Conservation (phyloP, 2,329 filamentous ascomycete genomes). For the Mycosphaerella sp. region DNA sequence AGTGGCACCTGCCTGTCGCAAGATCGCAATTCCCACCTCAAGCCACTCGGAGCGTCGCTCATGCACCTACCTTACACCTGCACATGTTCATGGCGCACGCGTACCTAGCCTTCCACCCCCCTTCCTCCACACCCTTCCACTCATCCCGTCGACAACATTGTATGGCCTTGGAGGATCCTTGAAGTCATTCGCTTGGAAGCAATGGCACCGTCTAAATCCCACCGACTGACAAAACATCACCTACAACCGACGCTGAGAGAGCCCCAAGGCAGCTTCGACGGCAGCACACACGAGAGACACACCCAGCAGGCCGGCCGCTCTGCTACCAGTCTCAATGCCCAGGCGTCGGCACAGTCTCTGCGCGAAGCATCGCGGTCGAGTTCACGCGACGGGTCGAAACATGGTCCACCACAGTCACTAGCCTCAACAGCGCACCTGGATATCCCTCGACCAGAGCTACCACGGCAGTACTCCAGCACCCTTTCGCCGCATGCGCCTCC, state of each 20-base stretch:
- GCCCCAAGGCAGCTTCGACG: slow-evolving; percentile 20
- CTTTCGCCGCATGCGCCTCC: slow-evolving; percentile 16
- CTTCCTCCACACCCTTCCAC: not conserved
- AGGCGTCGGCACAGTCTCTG: slow-evolving; percentile 33
- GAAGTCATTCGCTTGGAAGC: slow-evolving; percentile 12
- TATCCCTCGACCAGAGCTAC: not conserved
- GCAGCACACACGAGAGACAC: slow-evolving; percentile 22
- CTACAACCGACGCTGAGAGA: slow-evolving; percentile 19
- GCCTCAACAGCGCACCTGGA: slow-evolving; percentile 8
- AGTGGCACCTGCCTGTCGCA: slow-evolving; percentile 3
- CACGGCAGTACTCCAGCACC: slow-evolving; percentile 5
- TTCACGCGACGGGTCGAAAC: slow-evolving; percentile 8
- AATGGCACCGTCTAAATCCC: slow-evolving; percentile 19
- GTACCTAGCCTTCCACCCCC: not conserved
- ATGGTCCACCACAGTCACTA: slow-evolving; percentile 6
- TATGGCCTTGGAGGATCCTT: slow-evolving; percentile 19
- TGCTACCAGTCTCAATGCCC: slow-evolving; percentile 29
- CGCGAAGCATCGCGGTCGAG: slow-evolving; percentile 25
- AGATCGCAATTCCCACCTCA: slow-evolving; percentile 1
- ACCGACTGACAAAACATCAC: slow-evolving; percentile 14
- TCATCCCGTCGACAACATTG: slow-evolving; percentile 11
- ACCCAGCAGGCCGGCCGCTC: slow-evolving; percentile 33
- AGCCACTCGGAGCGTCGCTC: not conserved
- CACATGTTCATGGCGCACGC: not conserved
- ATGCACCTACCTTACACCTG: not conserved